phyloP scores from a whole-genome alignment of 192 early-diverging fungal genomes.

The Coemansia sp. region DNA sequence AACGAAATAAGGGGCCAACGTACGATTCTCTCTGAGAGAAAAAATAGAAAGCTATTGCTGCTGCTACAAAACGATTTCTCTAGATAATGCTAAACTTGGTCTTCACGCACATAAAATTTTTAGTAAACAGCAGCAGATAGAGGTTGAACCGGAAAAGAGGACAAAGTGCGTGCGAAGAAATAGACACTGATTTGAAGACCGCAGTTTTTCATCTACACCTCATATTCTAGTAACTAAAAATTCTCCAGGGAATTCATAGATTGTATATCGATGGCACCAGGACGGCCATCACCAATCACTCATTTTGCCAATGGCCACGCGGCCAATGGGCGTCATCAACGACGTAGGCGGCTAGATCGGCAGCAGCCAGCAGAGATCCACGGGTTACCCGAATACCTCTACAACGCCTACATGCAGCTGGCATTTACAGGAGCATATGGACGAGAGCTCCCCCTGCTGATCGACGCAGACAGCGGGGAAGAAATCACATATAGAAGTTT shows the following conservation, averaged over 20 bases:
- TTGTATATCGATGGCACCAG: constrained; percentile 17
- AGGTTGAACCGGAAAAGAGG: no score
- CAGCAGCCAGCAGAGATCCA: constrained; percentile 2
- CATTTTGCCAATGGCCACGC: constrained; percentile 7
- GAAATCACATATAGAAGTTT: constrained; percentile 18
- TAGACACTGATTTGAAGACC: no score
- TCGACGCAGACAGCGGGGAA: constrained; percentile 16
- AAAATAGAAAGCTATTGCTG: no score
- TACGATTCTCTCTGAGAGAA: no score
- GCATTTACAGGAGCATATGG: background rate
- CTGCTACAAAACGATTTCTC: no score
- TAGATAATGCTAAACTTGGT: no score
- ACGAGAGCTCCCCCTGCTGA: constrained; percentile 13
- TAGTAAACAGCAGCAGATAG: no score
- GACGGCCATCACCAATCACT: constrained; percentile 10
- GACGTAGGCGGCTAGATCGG: constrained; percentile 5
- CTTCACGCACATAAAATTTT: no score
- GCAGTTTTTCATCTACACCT: no score
- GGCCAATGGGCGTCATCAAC: background rate
- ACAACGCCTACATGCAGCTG: constrained; percentile 18
- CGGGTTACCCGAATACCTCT: constrained; percentile 36
- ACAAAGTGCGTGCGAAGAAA: no score
- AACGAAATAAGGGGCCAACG: no score
- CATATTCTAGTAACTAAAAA: no score
- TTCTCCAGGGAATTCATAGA: background rate